A percentile compares a stretch with the other conserved stretches of the same genome.
Conservation (phyloP, 495 filamentous ascomycete species). For the Apodospora peruviana region DNA sequence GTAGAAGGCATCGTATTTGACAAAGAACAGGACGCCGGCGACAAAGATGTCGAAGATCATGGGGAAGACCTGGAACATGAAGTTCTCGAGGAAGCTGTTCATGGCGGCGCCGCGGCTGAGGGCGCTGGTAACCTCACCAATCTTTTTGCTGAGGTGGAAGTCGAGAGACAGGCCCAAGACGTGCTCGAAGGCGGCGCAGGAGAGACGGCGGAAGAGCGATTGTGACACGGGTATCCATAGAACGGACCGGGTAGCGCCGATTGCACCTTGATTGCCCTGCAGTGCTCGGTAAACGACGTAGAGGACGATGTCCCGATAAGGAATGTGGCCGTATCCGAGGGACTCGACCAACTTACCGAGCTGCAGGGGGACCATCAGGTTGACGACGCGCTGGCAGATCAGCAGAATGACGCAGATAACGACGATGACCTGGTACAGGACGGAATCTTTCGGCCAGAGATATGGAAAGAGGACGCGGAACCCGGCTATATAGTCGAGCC, state of each 20-base stretch:
- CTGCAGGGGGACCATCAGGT: slow-evolving; percentile 70
- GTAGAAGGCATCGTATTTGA: slow-evolving; percentile 77
- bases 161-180: slow-evolving; percentile 88
- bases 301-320: slow-evolving; percentile 54
- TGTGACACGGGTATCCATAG: slow-evolving; percentile 92
- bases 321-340: slow-evolving; percentile 42
- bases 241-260: slow-evolving; percentile 69
- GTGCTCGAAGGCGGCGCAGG: slow-evolving; percentile 89
- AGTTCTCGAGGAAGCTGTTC: slow-evolving; percentile 87
- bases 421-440: slow-evolving; percentile 62
- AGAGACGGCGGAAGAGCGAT: slow-evolving; percentile 87
- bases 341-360: slow-evolving; percentile 66
- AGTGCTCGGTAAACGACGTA: slow-evolving; percentile 75
- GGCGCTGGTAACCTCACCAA: slow-evolving; percentile 85
- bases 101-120: slow-evolving; percentile 88
- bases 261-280: slow-evolving; percentile 75
- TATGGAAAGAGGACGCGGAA: slow-evolving; percentile 86
- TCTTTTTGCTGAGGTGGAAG: slow-evolving; percentile 91
- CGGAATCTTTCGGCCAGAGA: slow-evolving; percentile 76
- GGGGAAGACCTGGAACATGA: slow-evolving; percentile 85
- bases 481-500: slow-evolving; percentile 68
- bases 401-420: slow-evolving; percentile 69
- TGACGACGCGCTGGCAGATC: slow-evolving; percentile 66
- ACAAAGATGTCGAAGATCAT: slow-evolving; percentile 86
- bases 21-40: slow-evolving; percentile 75